A percentile compares a stretch with the other conserved stretches of the same genome.
phyloP scores from a whole-genome alignment of 2,329 filamentous ascomycete species.

The Plenodomus tracheiphilus region DNA sequence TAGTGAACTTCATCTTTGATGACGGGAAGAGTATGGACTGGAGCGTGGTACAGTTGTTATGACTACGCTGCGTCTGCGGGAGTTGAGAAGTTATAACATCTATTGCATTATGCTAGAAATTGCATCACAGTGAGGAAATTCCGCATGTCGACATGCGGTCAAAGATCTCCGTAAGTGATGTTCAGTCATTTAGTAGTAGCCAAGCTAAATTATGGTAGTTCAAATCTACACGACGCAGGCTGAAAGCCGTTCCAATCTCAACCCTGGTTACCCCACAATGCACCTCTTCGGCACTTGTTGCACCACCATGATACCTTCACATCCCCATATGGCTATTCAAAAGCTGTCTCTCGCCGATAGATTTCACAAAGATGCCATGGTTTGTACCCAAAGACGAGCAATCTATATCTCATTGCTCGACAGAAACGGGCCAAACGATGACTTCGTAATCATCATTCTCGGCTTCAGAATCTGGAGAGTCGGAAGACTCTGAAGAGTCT shows the following conservation, averaged over 20 bases:
- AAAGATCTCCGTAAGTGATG: background rate
- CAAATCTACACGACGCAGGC: background rate
- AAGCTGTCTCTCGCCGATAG: background rate
- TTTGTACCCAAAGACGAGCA: too few relatives aligned
- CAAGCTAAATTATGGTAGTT: background rate
- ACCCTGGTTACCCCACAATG: background rate
- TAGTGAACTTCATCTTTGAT: conserved; percentile 12
- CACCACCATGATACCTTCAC: background rate
- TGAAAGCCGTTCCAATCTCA: background rate
- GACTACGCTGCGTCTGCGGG: background rate
- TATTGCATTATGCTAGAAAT: background rate
- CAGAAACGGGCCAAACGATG: too few relatives aligned
- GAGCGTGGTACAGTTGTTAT: background rate
- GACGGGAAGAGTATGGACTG: background rate
- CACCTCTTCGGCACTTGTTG: background rate
- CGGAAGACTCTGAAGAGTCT: too few relatives aligned
- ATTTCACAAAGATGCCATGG: too few relatives aligned
- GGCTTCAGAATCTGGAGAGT: too few relatives aligned
- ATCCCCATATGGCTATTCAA: background rate
- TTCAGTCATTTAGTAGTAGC: background rate
- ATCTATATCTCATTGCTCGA: too few relatives aligned
- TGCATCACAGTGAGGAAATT: background rate
- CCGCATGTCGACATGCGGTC: background rate
- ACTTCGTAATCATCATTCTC: too few relatives aligned
- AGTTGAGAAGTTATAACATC: background rate